Base-by-base conservation (phyloP, 768 basidiomycete genomes). In the Fibroporia radiculosa region DNA sequence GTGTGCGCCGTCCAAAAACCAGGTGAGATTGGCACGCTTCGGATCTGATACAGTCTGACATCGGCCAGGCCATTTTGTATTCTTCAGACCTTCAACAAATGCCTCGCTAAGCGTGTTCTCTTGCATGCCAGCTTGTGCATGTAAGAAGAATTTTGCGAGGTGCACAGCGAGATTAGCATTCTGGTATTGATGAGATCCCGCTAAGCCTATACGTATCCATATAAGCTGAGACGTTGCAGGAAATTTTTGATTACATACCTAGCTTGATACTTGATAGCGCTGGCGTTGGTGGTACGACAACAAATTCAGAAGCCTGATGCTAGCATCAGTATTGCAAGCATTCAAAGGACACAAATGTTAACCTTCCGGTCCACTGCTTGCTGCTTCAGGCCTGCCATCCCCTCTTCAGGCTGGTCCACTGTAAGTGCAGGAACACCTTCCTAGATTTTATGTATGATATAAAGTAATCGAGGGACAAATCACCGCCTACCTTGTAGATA, bases 1-100 rank as follows among this genome's bases (percentile, higher is more conserved):
- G 62, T 99, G 96, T 10, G 96, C 93, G 1, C 96, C 96, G 59
- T 98, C 96, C 11, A 99, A 67, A 62, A 82, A 90, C 96, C 96
- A 98, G 2, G 77, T 84, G 6, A 75, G 70, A 13, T 62, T 56
- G 1, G 63, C 40, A 29, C 74, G 59, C 13, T 52, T 58, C 1
- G 81, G 80, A 56, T 93, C 92, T 8, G 45, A 38, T 11, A 95
- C 77, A 7, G 75, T 76, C 65, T 99, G 96, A 60, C 96, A 99
- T 35, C 96, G 78, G 11, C 95, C 96, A 8, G 96, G 93, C 95
- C 96, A 99, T 48, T 69, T 77, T 3, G 92, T 74, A 16, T 71
- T 64, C 54, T 77, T 64, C 18, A 98, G 68, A 3, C 84, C 93
- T 16, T 66, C 55, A 26, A 80, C 56, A 48, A 88, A 82, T 2